Conservation (phyloP, 1,139 yeast species). For the Debaryomyces subglobosus region DNA sequence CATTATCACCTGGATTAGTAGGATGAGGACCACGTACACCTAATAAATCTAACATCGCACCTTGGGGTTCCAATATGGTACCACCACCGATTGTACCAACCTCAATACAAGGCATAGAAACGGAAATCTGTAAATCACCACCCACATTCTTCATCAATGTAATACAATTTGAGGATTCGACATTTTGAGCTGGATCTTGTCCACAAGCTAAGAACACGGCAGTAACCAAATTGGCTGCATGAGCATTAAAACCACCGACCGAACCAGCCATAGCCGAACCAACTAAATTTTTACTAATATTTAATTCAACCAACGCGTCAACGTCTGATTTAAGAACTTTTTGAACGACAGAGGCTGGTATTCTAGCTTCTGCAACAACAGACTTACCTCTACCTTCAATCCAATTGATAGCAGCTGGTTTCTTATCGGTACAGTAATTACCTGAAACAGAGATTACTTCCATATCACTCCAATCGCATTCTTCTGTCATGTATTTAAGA, state of each 20-base stretch:
- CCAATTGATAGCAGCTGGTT: conserved; percentile 98
- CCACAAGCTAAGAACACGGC: conserved; percentile 95
- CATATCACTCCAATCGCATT: conserved; percentile 95
- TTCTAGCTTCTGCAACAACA: conserved; percentile 94
- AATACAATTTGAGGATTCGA: conserved; percentile 96
- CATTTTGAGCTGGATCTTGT: conserved; percentile 98
- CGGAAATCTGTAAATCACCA: conserved; percentile 88
- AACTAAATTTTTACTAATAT: conserved; percentile 82
- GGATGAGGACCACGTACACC: conserved; percentile 98
- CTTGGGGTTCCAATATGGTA: conserved; percentile 95
- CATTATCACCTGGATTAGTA: conserved; percentile 90
- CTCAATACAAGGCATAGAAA: conserved; percentile 98
- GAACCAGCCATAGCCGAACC: conserved; percentile 99
- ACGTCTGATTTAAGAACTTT: conserved; percentile 90
- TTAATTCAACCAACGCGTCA: conserved; percentile 87
- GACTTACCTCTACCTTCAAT: conserved; percentile 99
- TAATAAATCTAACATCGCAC: conserved; percentile 90
- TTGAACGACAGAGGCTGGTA: conserved; percentile 79
- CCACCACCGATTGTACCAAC: conserved; percentile 99
- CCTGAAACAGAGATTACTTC: conserved; percentile 90
- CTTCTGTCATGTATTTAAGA: conserved; percentile 80
- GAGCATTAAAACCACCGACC: conserved; percentile 97
- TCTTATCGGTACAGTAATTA: conserved; percentile 96
- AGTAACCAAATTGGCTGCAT: conserved; percentile 94
- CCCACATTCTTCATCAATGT: conserved; percentile 84